A percentile compares a stretch with the other conserved stretches of the same genome.
phyloP scores from a whole-genome alignment of 2,329 filamentous ascomycete genomes.

The Juglanconis sp. region DNA sequence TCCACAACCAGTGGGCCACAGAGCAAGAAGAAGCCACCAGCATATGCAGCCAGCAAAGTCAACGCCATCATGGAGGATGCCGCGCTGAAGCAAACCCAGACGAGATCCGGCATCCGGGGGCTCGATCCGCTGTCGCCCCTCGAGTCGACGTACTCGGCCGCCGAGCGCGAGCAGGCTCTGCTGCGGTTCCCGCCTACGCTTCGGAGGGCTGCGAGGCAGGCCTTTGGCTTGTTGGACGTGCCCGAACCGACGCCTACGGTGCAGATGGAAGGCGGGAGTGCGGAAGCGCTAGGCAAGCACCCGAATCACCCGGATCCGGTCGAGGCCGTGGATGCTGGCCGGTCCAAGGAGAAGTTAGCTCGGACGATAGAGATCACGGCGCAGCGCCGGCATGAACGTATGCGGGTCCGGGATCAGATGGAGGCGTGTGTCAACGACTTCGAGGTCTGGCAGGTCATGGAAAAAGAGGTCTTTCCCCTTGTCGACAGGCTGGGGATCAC shows the following conservation, averaged over 20 bases:
- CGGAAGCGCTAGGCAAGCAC: not conserved
- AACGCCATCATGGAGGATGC: constrained; percentile 28
- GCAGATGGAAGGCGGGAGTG: constrained; percentile 14
- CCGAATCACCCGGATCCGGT: not conserved
- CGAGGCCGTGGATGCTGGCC: constrained; percentile 26
- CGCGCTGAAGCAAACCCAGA: constrained; percentile 11
- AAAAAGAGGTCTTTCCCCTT: constrained; percentile 63
- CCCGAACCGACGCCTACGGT: not conserved
- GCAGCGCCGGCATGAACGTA: constrained; percentile 43
- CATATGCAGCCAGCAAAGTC: constrained; percentile 20
- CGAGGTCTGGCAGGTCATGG: constrained; percentile 65
- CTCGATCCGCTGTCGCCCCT: constrained; percentile 20
- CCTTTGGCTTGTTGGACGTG: constrained; percentile 32
- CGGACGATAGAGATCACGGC: constrained; percentile 37
- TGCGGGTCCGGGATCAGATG: constrained; percentile 54
- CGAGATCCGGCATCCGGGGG: constrained; percentile 9
- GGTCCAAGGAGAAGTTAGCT: constrained; percentile 16
- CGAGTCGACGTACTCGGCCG: constrained; percentile 22
- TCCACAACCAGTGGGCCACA: not conserved
- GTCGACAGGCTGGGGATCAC: constrained; percentile 54
- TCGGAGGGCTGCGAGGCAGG: constrained; percentile 35
- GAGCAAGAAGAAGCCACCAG: not conserved
- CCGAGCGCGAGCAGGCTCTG: constrained; percentile 33
- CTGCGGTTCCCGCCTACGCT: constrained; percentile 39
- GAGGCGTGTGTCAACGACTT: constrained; percentile 54